Evolutionary conservation across 2,329 filamentous ascomycete genomes (phyloP).

Genomic region (Mollisia scopiformis): DNA sequence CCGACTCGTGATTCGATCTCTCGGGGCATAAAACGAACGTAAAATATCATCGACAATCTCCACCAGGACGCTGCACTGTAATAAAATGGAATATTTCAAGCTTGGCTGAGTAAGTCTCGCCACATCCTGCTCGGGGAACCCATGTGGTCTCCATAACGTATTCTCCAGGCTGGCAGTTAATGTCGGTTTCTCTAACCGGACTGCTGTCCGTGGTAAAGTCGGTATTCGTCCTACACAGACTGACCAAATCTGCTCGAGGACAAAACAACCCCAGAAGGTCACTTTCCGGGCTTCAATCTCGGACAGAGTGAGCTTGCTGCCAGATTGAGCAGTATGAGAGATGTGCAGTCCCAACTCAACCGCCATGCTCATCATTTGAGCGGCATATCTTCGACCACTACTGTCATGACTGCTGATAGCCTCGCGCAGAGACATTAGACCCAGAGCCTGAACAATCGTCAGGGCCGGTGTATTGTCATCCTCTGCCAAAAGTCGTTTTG

Average conservation of each 20-base stretch:
- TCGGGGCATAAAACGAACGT: conserved; percentile 69
- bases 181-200: conserved; percentile 49
- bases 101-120: conserved; percentile 14
- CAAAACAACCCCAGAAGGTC: conserved; percentile 55
- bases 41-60: conserved; percentile 67
- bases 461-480: conserved; percentile 36
- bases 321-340: neutral
- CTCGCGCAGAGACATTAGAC: conserved; percentile 75
- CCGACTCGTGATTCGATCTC: conserved; percentile 64
- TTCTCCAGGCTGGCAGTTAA: conserved; percentile 36
- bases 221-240: conserved; percentile 50
- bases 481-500: conserved; percentile 58
- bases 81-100: conserved; percentile 18
- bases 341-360: conserved; percentile 46
- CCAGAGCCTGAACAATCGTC: conserved; percentile 71
- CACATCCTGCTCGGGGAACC: neutral
- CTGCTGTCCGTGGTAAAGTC: conserved; percentile 49
- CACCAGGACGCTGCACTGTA: conserved; percentile 59
- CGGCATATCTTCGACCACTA: conserved; percentile 72
- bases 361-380: conserved; percentile 71
- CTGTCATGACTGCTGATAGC: conserved; percentile 72
- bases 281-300: conserved; percentile 50
- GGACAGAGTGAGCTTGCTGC: conserved; percentile 36
- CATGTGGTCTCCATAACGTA: conserved; percentile 38
- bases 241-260: conserved; percentile 48